Evolutionary conservation across 176 grass and related monocot species (phyloP).

Genomic region (Hyparrhenia diplandra): DNA sequence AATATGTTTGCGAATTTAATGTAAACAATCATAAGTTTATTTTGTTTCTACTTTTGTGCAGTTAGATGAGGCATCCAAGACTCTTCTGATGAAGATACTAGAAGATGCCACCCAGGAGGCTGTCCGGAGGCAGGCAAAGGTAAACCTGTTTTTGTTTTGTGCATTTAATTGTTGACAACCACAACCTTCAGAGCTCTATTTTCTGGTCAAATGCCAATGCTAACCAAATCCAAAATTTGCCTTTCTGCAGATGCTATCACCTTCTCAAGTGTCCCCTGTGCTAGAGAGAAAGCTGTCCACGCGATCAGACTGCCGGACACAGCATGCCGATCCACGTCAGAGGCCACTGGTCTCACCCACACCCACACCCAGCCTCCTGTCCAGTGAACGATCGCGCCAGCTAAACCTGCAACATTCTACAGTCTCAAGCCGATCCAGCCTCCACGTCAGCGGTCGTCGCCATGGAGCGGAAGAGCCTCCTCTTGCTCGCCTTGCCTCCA

Average conservation of each 20-base stretch:
- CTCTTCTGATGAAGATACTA: slow-evolving; percentile 57
- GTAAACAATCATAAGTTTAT: background rate
- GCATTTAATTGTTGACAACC: background rate
- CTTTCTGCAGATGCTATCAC: slow-evolving; percentile 38
- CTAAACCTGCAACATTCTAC: slow-evolving; percentile 8
- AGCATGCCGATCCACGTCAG: background rate
- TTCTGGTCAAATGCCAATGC: background rate
- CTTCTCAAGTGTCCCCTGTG: background rate
- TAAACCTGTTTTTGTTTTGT: background rate
- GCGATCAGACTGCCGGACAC: background rate
- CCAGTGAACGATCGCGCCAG: background rate
- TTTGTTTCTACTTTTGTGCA: slow-evolving; percentile 18
- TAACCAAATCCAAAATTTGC: background rate
- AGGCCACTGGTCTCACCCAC: background rate
- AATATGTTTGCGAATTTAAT: background rate
- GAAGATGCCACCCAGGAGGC: slow-evolving; percentile 49
- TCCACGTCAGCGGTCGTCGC: background rate
- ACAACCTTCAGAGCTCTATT: background rate
- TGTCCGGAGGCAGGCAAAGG: slow-evolving; percentile 53
- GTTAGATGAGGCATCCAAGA: slow-evolving; percentile 54
- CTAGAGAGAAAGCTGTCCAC: slow-evolving; percentile 24
- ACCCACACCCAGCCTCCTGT: background rate
- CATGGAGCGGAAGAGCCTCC: background rate
- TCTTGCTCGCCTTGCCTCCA: slow-evolving; percentile 7
- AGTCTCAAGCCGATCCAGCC: background rate